phyloP scores from a whole-genome alignment of 768 basidiomycete genomes.

The Russula virescens region DNA sequence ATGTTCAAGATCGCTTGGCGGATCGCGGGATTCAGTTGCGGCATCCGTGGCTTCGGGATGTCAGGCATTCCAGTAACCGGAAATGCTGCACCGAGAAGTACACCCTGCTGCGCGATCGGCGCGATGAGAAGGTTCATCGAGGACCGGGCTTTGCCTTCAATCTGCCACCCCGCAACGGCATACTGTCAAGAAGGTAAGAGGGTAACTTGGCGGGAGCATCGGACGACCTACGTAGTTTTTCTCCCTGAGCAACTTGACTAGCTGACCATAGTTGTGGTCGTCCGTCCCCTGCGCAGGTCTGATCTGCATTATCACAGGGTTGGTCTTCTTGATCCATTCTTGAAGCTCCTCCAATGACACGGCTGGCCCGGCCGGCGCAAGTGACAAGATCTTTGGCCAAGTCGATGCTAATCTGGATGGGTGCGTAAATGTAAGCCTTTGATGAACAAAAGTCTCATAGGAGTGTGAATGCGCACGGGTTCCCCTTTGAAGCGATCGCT shows the following conservation, averaged over 20 bases:
- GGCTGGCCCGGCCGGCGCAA: conserved; percentile 12
- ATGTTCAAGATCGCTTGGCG: conserved; percentile 9
- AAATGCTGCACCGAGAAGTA: conserved; percentile 20
- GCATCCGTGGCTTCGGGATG: conserved; percentile 4
- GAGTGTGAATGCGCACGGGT: conserved; percentile 10
- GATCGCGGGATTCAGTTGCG: not conserved
- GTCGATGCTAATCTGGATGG: conserved; percentile 5
- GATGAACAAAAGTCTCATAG: not conserved
- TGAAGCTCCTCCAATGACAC: conserved; percentile 19
- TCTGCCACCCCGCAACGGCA: conserved; percentile 21
- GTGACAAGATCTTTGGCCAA: conserved; percentile 19
- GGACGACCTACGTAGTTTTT: conserved; percentile 12
- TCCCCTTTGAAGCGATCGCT: conserved; percentile 9
- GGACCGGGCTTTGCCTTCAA: conserved; percentile 10
- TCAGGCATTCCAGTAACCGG: conserved; percentile 21
- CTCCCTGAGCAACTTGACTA: conserved; percentile 19
- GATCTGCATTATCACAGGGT: conserved; percentile 15
- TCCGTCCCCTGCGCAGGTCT: conserved; percentile 10
- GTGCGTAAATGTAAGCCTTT: not conserved
- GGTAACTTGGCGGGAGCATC: not conserved
- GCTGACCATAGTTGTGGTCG: conserved; percentile 9
- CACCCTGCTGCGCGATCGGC: conserved; percentile 12
- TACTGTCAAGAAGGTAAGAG: conserved; percentile 16
- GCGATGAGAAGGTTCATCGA: conserved; percentile 21
- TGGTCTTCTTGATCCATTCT: conserved; percentile 18